These are phyloP conservation scores for Phytophthora multivora DNA, from an alignment of 352 stramenopile species.

Conservation along the genomic window DNA sequence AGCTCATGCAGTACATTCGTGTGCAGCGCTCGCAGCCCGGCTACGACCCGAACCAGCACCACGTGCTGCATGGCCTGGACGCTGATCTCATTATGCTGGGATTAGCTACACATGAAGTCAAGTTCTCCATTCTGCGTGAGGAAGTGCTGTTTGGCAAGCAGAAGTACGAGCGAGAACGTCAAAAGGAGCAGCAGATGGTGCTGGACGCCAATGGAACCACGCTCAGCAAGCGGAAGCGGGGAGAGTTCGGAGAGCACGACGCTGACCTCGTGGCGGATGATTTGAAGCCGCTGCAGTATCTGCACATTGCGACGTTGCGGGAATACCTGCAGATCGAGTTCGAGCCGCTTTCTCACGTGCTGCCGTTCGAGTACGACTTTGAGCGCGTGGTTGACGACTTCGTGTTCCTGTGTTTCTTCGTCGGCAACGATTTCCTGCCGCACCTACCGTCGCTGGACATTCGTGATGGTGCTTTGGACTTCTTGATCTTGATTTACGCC, in stretches of 20 bases:
- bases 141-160: conserved; percentile 90
- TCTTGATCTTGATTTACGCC: conserved; percentile 98
- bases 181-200: conserved; percentile 66
- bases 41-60: conserved; percentile 97
- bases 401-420: conserved; percentile 99
- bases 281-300: conserved; percentile 92
- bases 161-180: conserved; percentile 77
- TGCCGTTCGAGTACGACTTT: conserved; percentile 96
- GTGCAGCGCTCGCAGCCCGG: conserved; percentile 92
- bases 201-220: conserved; percentile 78
- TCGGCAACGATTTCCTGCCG: conserved; percentile 99
- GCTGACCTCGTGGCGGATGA: conserved; percentile 77
- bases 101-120: conserved; percentile 97
- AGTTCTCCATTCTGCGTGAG: conserved; percentile 99
- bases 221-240: conserved; percentile 74
- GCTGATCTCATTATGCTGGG: conserved; percentile 99
- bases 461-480: conserved; percentile 97
- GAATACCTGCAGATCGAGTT: conserved; percentile 97
- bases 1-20: conserved; percentile 99
- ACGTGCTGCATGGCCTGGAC: conserved; percentile 98
- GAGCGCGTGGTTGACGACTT: conserved; percentile 99
- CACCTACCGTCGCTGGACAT: conserved; percentile 98
- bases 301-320: conserved; percentile 93
- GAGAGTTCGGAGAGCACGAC: conserved; percentile 87
- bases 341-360: conserved; percentile 63